Percentiles rank a stretch among this genome's conserved stretches.
Evolutionary conservation across 345 rosid species (phyloP).

Genomic region (Ailanthus altissimus): DNA sequence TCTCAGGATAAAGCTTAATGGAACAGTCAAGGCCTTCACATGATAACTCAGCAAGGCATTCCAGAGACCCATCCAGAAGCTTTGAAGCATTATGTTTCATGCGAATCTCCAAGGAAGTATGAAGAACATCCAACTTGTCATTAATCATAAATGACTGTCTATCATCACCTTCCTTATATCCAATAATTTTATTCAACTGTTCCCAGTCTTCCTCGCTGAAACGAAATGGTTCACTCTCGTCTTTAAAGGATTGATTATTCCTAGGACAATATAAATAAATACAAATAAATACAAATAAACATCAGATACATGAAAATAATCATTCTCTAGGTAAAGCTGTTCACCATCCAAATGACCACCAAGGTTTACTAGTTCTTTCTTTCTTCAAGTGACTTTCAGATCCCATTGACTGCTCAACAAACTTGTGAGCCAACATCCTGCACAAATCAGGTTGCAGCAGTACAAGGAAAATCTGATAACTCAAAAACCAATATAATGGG

Average conservation of each 20-base stretch:
- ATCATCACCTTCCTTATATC: slow-evolving; percentile 78
- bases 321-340: slow-evolving; percentile 15
- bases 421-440: slow-evolving; percentile 98
- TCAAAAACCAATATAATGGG: neutral
- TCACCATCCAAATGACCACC: slow-evolving; percentile 99
- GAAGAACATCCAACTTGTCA: slow-evolving; percentile 69
- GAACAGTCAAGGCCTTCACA: slow-evolving; percentile 78
- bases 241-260: slow-evolving; percentile 56
- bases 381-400: slow-evolving; percentile 51
- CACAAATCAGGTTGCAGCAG: slow-evolving; percentile 17
- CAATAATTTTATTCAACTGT: slow-evolving; percentile 79
- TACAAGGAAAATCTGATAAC: neutral
- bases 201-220: slow-evolving; percentile 93
- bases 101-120: slow-evolving; percentile 75
- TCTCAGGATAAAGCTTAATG: slow-evolving; percentile 86
- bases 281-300: slow-evolving; percentile 7
- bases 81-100: slow-evolving; percentile 94
- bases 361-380: slow-evolving; percentile 71
- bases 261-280: slow-evolving; percentile 46
- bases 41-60: slow-evolving; percentile 85
- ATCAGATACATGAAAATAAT: neutral
- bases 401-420: slow-evolving; percentile 71
- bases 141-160: slow-evolving; percentile 46
- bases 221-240: slow-evolving; percentile 69
- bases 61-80: slow-evolving; percentile 65